Evolutionary conservation across 2,329 filamentous ascomycete genomes (phyloP), one percentile per base, ranked within the genome.

Genomic region (Exophiala sp.): DNA sequence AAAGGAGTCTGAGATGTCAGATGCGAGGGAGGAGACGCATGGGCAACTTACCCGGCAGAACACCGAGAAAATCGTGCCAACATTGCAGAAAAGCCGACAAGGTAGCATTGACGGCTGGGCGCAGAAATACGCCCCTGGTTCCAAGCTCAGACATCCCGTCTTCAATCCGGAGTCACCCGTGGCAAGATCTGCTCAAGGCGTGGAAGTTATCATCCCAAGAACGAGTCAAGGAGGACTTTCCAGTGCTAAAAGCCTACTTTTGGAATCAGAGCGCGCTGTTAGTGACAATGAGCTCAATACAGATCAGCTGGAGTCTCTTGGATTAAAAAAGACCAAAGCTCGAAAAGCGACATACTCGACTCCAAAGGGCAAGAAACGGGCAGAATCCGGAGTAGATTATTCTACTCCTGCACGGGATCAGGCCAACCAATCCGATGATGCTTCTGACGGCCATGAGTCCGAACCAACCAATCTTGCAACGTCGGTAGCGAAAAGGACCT

Each of bases 31-130:
- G 18, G 23, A 19, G 3, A 27, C 34, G 5, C 24, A 39, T 10
- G 29, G 21, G 34, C 18, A 16, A 8, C 43, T 18, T 21, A 38
- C 29, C 13, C 39, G 35, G n/a, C 53, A 56, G 21, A 21, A 48
- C 11, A 54, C 54, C 2, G 41, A 57, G 16, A 54, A 52, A 39
- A 54, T 54, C 18, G 32, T 57, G 10, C 50, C 50, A 23, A 43
- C 22, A 2, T 40, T 54, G 0, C 50, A 50, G 21, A 48, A 24
- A 39, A 41, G 41, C 14, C 52, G 52, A 23, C 55, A 58, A 35
- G 46, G 52, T 16, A 55, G 46, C 21, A 56, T 58, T 21, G 47
- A 58, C 23, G 37, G 40, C 6, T 58, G 50, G 52, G 50, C 55
- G 5, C 52, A 55, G 40, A 48, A 41, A 29, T 55, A 43, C 11